Conservation (phyloP, 2,329 filamentous ascomycete genomes). For the Fusarium subglutinans region DNA sequence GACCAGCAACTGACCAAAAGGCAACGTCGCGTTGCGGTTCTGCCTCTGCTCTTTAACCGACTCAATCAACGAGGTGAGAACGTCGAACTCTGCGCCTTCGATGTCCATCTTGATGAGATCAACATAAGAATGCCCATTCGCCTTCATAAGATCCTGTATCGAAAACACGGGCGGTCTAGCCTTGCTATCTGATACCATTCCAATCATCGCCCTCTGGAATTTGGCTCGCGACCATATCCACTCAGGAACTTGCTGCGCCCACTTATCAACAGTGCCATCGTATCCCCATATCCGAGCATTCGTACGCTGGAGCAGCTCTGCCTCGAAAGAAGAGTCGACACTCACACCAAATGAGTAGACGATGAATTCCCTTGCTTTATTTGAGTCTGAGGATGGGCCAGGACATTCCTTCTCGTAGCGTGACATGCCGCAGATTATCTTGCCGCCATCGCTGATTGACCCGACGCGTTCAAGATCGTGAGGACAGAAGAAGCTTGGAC, state of each 20-base stretch:
- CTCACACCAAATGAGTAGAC: neutral
- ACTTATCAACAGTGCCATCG: neutral
- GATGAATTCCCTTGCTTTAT: neutral
- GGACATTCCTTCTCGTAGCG: neutral
- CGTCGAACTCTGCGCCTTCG: neutral
- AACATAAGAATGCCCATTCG: neutral
- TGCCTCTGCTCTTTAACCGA: neutral
- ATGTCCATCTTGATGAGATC: conserved; percentile 3
- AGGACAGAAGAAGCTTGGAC: neutral
- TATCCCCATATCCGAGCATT: conserved; percentile 6
- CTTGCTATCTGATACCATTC: neutral
- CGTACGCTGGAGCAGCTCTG: neutral
- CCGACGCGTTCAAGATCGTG: neutral
- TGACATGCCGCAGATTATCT: neutral
- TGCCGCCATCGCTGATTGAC: neutral
- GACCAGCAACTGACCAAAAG: neutral
- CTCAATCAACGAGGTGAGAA: neutral
- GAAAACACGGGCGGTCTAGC: neutral
- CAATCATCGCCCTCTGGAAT: neutral
- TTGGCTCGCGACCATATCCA: neutral
- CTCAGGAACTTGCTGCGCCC: neutral
- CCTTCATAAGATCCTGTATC: neutral
- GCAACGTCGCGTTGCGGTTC: neutral
- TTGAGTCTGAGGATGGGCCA: neutral
- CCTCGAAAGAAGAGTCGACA: neutral